Evolutionary conservation across 78 protist species (phyloP).

Genomic region (Dictyostelium intermedium): DNA sequence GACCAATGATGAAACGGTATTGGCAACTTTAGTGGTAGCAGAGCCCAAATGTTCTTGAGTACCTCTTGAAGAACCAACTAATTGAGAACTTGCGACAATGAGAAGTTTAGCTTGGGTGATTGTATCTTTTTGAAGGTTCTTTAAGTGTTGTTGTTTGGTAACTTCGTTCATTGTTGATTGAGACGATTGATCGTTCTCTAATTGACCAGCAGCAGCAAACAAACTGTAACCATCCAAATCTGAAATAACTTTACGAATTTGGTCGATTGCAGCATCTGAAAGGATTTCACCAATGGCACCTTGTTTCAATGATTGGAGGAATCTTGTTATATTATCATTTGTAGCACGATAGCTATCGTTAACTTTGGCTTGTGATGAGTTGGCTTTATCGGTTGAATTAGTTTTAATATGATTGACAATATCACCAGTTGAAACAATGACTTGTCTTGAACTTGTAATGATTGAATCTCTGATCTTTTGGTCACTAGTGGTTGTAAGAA

Average conservation of each 20-base stretch:
- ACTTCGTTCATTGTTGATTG: not conserved
- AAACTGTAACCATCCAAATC: slow-evolving; percentile 77
- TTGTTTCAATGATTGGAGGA: slow-evolving; percentile 81
- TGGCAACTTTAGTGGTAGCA: slow-evolving; percentile 73
- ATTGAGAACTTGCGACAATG: slow-evolving; percentile 57
- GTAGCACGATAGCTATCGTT: slow-evolving; percentile 56
- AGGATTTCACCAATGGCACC: slow-evolving; percentile 86
- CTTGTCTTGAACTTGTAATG: slow-evolving; percentile 44
- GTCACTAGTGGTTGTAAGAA: slow-evolving; percentile 33
- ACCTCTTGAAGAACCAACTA: slow-evolving; percentile 74
- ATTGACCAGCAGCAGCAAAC: slow-evolving; percentile 83
- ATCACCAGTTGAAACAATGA: slow-evolving; percentile 22
- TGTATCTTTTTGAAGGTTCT: slow-evolving; percentile 63
- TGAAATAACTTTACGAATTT: slow-evolving; percentile 46
- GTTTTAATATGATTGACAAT: not conserved
- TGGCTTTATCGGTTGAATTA: not conserved
- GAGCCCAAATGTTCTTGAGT: slow-evolving; percentile 74
- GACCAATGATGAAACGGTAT: slow-evolving; percentile 12
- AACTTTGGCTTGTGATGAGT: not conserved
- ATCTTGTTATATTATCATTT: slow-evolving; percentile 51
- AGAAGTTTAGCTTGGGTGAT: slow-evolving; percentile 47
- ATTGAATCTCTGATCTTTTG: slow-evolving; percentile 64
- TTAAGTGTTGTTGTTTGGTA: slow-evolving; percentile 21
- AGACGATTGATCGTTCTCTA: slow-evolving; percentile 22
- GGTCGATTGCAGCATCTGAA: slow-evolving; percentile 77